Conservation (phyloP, 345 rosid species). For the Aquilaria malaccensis region DNA sequence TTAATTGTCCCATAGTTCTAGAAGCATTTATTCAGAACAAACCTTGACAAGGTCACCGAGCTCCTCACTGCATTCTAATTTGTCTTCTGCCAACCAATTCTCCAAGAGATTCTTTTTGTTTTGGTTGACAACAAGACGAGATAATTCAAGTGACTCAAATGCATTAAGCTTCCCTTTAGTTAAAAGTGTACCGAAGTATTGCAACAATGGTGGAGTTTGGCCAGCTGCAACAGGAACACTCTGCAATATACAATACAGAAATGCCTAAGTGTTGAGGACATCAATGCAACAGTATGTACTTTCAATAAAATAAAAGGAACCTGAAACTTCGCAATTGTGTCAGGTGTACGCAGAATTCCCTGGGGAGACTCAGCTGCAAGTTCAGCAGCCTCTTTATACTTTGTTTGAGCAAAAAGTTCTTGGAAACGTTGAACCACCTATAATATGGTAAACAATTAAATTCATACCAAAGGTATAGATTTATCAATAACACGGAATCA, state of each 20-base stretch:
- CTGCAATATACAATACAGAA: constrained; percentile 26
- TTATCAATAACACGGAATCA: too few relatives aligned
- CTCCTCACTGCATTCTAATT: constrained; percentile 95
- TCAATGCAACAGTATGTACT: neutral
- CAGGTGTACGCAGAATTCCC: constrained; percentile 88
- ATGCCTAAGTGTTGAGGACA: neutral
- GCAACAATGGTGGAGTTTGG: constrained; percentile 91
- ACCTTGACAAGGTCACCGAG: constrained; percentile 99
- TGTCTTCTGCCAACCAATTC: constrained; percentile 96
- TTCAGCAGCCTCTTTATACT: constrained; percentile 98
- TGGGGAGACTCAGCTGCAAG: constrained; percentile 98
- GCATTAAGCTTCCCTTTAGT: constrained; percentile 94
- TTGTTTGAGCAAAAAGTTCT: constrained; percentile 89
- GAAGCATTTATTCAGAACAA: neutral
- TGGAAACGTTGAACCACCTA: constrained; percentile 97
- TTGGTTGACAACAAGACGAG: constrained; percentile 96
- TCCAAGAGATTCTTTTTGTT: constrained; percentile 92
- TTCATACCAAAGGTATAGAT: too few relatives aligned
- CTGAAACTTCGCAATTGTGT: constrained; percentile 94
- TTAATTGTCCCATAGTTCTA: neutral
- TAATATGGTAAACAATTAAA: too few relatives aligned
- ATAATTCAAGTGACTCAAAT: constrained; percentile 89
- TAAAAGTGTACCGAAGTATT: constrained; percentile 93
- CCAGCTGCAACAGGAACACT: constrained; percentile 99
- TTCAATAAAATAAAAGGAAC: constrained; percentile 19